A percentile compares a stretch with the other conserved stretches of the same genome.
phyloP scores from a whole-genome alignment of 2,329 filamentous ascomycete genomes.

The Fusarium tjaetaba region DNA sequence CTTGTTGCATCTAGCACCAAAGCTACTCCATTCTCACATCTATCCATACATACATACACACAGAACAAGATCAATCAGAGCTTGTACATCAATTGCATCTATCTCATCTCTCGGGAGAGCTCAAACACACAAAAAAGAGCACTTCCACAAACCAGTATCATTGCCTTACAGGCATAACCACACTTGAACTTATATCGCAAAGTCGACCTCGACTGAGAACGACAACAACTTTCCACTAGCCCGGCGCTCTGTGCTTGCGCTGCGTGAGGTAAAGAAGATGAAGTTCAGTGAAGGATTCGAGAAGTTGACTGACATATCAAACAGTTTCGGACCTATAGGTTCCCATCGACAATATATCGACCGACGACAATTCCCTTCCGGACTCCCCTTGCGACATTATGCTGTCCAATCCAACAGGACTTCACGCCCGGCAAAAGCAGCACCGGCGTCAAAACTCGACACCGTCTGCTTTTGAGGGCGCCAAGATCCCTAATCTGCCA shows the following conservation, averaged over 20 bases:
- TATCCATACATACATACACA: background rate
- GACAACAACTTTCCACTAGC: constrained; percentile 59
- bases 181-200: constrained; percentile 39
- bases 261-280: constrained; percentile 74
- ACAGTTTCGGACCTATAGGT: constrained; percentile 60
- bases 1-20: constrained; percentile 34
- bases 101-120: constrained; percentile 23
- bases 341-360: constrained; percentile 60
- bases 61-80: constrained; percentile 24
- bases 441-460: constrained; percentile 92
- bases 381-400: constrained; percentile 77
- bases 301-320: constrained; percentile 1
- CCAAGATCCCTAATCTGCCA: constrained; percentile 72
- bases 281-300: background rate
- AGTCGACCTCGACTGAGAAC: constrained; percentile 62
- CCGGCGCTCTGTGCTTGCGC: constrained; percentile 84
- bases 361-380: constrained; percentile 67
- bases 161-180: constrained; percentile 48
- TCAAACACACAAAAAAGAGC: constrained; percentile 23
- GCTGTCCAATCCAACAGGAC: constrained; percentile 80
- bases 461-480: constrained; percentile 79
- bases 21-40: constrained; percentile 27
- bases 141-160: constrained; percentile 24
- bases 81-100: constrained; percentile 14
- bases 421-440: constrained; percentile 66